Conservation (phyloP, 768 basidiomycete species). For the Suillus spraguei region DNA sequence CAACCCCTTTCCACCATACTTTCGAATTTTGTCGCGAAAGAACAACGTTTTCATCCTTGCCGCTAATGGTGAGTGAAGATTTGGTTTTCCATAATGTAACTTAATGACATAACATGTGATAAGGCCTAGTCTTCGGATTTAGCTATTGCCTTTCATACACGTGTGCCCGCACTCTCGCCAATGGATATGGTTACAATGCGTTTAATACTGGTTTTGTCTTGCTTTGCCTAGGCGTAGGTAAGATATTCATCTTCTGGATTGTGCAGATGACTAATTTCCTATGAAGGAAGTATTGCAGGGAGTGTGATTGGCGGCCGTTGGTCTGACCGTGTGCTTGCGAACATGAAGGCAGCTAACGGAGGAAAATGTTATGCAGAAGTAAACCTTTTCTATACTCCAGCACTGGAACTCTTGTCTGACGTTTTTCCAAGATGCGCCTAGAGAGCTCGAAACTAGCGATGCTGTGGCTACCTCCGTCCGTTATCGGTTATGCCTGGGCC, state of each 20-base stretch:
- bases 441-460: constrained; percentile 62
- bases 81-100: background rate
- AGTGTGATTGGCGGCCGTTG: constrained; percentile 60
- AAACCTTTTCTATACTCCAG: constrained; percentile 13
- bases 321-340: constrained; percentile 50
- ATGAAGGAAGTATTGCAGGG: constrained; percentile 51
- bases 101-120: constrained; percentile 15
- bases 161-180: constrained; percentile 65
- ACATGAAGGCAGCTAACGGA: constrained; percentile 45
- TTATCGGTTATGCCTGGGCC: constrained; percentile 78
- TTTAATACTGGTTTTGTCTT: constrained; percentile 77
- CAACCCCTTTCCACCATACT: constrained; percentile 70
- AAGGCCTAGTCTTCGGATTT: constrained; percentile 73
- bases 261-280: background rate
- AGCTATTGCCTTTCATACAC: constrained; percentile 76
- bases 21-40: constrained; percentile 53
- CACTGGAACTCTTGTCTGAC: background rate
- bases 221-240: constrained; percentile 72
- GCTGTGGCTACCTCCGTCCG: constrained; percentile 53
- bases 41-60: constrained; percentile 71
- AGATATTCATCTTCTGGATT: constrained; percentile 14
- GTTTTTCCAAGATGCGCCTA: constrained; percentile 64
- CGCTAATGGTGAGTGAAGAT: constrained; percentile 22
- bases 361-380: constrained; percentile 68
- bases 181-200: constrained; percentile 65